phyloP scores from a whole-genome alignment of 345 rosid genomes.

The Theobroma cacao region DNA sequence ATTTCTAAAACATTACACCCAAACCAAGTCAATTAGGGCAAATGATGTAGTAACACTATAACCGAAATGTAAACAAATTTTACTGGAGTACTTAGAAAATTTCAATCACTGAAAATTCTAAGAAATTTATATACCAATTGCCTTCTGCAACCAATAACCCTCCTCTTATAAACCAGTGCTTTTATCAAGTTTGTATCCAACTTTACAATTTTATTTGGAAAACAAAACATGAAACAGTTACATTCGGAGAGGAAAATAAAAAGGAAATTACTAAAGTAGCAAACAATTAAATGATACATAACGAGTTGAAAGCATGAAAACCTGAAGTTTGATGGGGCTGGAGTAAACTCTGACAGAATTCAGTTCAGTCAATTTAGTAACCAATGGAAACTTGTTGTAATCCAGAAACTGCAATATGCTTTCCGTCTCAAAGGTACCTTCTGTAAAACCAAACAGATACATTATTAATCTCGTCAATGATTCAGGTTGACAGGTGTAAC shows the following conservation, averaged over 20 bases:
- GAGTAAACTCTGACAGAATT: constrained; percentile 73
- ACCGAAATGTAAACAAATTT: not conserved
- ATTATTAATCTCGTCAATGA: not conserved
- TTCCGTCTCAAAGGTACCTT: constrained; percentile 50
- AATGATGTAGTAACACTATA: not conserved
- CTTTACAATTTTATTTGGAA: not conserved
- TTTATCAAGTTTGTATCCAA: not conserved
- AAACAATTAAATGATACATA: not conserved
- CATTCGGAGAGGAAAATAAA: not conserved
- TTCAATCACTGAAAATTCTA: not conserved
- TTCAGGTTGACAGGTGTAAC: not conserved
- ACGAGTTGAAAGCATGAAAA: constrained; percentile 21
- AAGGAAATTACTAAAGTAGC: not conserved
- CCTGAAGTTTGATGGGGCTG: constrained; percentile 80
- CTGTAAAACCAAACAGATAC: constrained; percentile 42
- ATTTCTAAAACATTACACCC: not conserved
- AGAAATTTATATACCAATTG: not conserved
- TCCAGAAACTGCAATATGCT: constrained; percentile 63
- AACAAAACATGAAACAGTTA: not conserved
- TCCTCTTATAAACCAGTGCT: not conserved
- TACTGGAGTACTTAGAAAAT: not conserved
- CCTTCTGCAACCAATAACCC: not conserved
- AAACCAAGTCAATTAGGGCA: not conserved
- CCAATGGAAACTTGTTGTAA: constrained; percentile 73
- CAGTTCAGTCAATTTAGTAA: constrained; percentile 68